Percentiles rank a stretch among this genome's conserved stretches.
These are phyloP conservation scores for Dothideomycetes sp. DNA, from an alignment of 2,329 filamentous ascomycete species.

Conservation along the genomic window DNA sequence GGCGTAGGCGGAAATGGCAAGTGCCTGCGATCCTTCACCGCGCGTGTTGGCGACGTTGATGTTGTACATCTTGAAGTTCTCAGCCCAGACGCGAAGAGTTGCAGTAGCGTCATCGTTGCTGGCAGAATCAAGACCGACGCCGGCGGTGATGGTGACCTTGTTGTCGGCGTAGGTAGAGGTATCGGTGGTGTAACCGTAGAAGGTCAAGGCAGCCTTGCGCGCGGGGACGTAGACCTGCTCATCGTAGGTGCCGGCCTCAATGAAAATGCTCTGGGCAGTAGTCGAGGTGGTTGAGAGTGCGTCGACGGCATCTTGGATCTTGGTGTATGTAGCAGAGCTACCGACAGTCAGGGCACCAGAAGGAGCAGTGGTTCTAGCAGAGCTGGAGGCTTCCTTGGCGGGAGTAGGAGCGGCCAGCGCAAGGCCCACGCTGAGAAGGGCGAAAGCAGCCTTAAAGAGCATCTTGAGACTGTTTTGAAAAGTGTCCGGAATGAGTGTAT, in stretches of 20 bases:
- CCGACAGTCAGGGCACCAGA: constrained; percentile 41
- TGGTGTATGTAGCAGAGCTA: constrained; percentile 29
- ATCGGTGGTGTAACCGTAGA: constrained; percentile 49
- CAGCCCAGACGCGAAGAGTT: constrained; percentile 37
- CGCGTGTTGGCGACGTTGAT: constrained; percentile 44
- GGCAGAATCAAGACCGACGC: constrained; percentile 34
- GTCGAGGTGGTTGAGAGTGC: constrained; percentile 43
- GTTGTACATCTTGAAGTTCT: constrained; percentile 51
- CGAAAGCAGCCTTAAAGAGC: constrained; percentile 10
- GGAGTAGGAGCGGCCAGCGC: constrained; percentile 13
- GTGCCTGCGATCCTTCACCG: constrained; percentile 39
- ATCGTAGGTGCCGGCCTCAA: constrained; percentile 48
- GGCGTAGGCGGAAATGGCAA: constrained; percentile 42
- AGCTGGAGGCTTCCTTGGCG: constrained; percentile 11
- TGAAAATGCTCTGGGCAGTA: constrained; percentile 48
- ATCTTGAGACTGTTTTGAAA: constrained; percentile 1
- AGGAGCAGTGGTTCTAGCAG: constrained; percentile 37
- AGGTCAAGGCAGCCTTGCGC: constrained; percentile 38
- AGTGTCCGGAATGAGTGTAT: neutral
- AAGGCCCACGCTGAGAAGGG: constrained; percentile 10
- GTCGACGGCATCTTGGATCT: constrained; percentile 46
- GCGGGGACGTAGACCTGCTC: constrained; percentile 47
- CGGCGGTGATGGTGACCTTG: constrained; percentile 44
- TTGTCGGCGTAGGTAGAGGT: constrained; percentile 44
- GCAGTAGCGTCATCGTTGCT: constrained; percentile 44